Conservation (phyloP, 179 eudicot species). For the Dionaea muscipula region DNA sequence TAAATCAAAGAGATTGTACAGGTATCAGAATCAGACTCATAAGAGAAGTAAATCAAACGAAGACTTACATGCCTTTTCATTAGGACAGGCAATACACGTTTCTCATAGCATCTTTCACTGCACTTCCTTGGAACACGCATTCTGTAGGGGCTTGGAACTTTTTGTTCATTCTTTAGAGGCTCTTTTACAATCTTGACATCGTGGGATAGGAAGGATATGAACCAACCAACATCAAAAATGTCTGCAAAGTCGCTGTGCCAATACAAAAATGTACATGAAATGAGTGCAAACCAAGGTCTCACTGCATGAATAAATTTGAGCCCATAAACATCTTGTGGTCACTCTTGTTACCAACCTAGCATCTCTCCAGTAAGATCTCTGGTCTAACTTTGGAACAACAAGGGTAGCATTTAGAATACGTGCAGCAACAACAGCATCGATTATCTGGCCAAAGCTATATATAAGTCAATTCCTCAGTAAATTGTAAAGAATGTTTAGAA, state of each 20-base stretch:
- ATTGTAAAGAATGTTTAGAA: background rate
- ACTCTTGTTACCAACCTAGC: constrained; percentile 41
- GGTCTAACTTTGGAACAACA: constrained; percentile 82
- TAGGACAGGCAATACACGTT: constrained; percentile 60
- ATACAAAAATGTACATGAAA: constrained; percentile 13
- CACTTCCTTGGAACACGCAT: constrained; percentile 96
- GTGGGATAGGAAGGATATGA: constrained; percentile 49
- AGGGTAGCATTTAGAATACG: constrained; percentile 88
- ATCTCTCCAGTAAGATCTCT: constrained; percentile 94
- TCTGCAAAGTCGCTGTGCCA: constrained; percentile 78
- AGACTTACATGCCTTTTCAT: constrained; percentile 82
- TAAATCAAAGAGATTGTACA: background rate
- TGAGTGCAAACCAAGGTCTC: constrained; percentile 2
- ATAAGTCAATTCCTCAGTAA: background rate
- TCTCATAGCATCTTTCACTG: constrained; percentile 62
- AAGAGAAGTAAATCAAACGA: constrained; percentile 2
- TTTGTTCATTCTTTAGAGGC: constrained; percentile 53
- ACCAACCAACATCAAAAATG: constrained; percentile 76
- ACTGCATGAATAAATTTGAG: background rate
- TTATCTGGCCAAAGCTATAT: constrained; percentile 39
- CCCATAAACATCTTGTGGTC: background rate
- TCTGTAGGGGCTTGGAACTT: constrained; percentile 39
- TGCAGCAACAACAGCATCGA: constrained; percentile 98
- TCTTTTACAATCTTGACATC: constrained; percentile 72
- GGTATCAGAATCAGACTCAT: background rate